A percentile compares a stretch with the other conserved stretches of the same genome.
Evolutionary conservation across 495 filamentous ascomycete species (phyloP).

Genomic region (Cryomyces minteri): DNA sequence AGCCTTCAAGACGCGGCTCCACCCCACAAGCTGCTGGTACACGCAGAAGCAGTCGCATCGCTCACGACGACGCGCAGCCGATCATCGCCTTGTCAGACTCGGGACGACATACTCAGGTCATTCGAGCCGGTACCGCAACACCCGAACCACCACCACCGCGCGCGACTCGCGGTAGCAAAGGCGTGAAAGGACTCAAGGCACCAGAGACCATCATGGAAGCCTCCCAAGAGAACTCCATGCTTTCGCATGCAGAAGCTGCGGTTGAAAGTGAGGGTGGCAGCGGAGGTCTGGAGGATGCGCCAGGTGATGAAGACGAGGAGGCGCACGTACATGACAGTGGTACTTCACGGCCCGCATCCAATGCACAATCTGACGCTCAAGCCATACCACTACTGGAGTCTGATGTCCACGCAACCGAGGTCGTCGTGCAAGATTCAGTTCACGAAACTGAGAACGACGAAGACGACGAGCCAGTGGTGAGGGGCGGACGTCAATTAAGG

Average conservation of each 20-base stretch:
- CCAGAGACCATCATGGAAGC: constrained; percentile 35
- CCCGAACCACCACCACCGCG: constrained; percentile 39
- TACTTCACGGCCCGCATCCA: not conserved
- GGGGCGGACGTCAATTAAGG: constrained; percentile 23
- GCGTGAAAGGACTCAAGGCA: constrained; percentile 30
- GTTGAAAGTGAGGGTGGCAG: too few species aligned
- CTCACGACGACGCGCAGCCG: constrained; percentile 37
- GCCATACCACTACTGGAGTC: constrained; percentile 3
- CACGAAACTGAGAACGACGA: constrained; percentile 31
- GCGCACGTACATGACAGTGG: not conserved
- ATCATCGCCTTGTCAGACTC: constrained; percentile 55
- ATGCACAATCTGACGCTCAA: not conserved
- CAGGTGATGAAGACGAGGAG: not conserved
- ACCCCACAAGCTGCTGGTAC: constrained; percentile 11
- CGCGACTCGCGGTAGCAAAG: constrained; percentile 41
- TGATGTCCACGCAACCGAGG: constrained; percentile 5
- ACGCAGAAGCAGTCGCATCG: constrained; percentile 39
- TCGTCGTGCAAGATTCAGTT: constrained; percentile 3
- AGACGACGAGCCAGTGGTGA: constrained; percentile 9
- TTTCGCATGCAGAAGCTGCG: not conserved
- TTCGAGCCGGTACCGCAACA: constrained; percentile 41
- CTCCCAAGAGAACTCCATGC: constrained; percentile 16
- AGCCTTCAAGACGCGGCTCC: too few species aligned
- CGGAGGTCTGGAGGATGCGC: too few species aligned
- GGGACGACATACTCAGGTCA: constrained; percentile 47